A percentile compares a stretch with the other conserved stretches of the same genome.
Conservation (phyloP, 805 yeast species). For the Starmerella asiatica region DNA sequence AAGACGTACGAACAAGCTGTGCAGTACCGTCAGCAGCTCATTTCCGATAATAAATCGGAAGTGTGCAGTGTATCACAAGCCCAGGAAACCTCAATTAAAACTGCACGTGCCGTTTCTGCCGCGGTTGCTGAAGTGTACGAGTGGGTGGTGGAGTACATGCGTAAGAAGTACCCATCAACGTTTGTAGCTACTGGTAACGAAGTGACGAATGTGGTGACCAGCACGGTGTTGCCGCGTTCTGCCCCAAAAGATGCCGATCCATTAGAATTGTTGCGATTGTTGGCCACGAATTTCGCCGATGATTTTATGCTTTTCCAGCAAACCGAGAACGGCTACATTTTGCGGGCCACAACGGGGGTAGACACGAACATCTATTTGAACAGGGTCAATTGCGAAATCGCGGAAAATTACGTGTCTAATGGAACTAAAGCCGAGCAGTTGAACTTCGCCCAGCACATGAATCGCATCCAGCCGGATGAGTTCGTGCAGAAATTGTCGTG, state of each 20-base stretch:
- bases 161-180: constrained; percentile 40
- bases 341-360: constrained; percentile 45
- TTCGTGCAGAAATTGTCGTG: constrained; percentile 55
- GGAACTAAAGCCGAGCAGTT: too few relatives aligned
- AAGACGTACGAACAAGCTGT: constrained; percentile 31
- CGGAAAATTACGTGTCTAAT: constrained; percentile 49
- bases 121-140: constrained; percentile 41
- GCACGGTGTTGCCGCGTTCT: constrained; percentile 12
- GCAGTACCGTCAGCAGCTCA: constrained; percentile 25
- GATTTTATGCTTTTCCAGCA: constrained; percentile 35
- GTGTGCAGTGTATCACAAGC: constrained; percentile 9
- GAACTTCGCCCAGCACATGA: constrained; percentile 57
- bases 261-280: constrained; percentile 10
- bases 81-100: constrained; percentile 5
- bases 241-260: constrained; percentile 7
- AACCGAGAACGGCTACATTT: constrained; percentile 29
- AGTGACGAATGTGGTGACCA: constrained; percentile 14
- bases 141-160: constrained; percentile 30
- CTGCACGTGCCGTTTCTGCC: constrained; percentile 23
- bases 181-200: constrained; percentile 28
- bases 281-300: constrained; percentile 39
- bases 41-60: constrained; percentile 6
- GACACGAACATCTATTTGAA: constrained; percentile 72
- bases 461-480: constrained; percentile 29
- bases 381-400: constrained; percentile 52